Base-by-base conservation (phyloP, 805 yeast genomes). In the Saccharomyces jurei region DNA sequence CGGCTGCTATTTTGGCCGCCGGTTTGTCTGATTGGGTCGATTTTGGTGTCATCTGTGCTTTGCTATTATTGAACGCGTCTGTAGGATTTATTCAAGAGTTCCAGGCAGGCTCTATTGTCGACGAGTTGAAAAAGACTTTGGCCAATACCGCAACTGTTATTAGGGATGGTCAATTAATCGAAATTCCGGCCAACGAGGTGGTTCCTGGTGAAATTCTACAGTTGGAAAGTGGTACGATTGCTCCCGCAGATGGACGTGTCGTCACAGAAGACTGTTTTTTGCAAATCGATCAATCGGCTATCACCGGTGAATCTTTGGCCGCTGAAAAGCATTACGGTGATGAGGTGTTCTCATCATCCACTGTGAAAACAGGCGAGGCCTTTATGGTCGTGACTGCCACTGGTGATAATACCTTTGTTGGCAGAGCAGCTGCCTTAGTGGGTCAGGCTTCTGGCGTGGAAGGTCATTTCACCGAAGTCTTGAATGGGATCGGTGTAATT, bases 1-100 rank as follows among this genome's bases (percentile, higher is more conserved):
- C 92, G 70, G 96, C 96, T 69, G 96, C 96, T 66, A 81, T 89
- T 62, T 79, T 89, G 74, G 96, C 96, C 71, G 96, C 96, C 63
- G 96, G 96, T 84, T 81, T 89, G 68, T 89, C 89, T 78, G 97
- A 91, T 79, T 90, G 97, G 97, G 96, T 90, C 71, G 97, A 90
- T 82, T 90, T 90, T 80, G 97, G 97, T 83, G 97, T 90, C 73
- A 90, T 90, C 72, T 83, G 88, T 75, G 97, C 86, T 77, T 77
- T 90, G 66, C 80, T 90, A 67, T 65, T 84, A 74, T 82, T 90
- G 72, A 90, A 90, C 77, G 97, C 97, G 61, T 77, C 78, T 68
- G 97, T 90, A 74, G 97, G 97, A 82, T 90, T 90, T 84, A 80
- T 89, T 65, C 97, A 90, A 80, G 97, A 90, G 77, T 91, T 78